Base-by-base conservation (phyloP, 345 rosid species). In the Adansonia digitata region DNA sequence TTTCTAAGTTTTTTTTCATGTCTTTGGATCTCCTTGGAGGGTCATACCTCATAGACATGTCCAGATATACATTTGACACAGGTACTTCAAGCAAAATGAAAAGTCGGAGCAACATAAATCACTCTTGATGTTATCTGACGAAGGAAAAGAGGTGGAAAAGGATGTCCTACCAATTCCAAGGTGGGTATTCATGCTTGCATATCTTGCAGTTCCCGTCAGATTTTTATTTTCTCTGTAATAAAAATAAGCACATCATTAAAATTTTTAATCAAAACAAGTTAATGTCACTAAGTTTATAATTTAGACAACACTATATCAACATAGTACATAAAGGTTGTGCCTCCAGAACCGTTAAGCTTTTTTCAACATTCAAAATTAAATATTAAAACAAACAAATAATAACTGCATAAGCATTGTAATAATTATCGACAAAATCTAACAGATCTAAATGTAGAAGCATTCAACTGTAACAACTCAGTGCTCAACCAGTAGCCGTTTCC, bases 121-220 rank as follows among this genome's bases (percentile, higher is more conserved):
- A n/a, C n/a, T n/a, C n/a, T n/a, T n/a, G n/a, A n/a, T n/a, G n/a
- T 34, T 70, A 34, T 71, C 62, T 52, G 26, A 59, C 61, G 42
- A 57, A 43, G 5, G 4, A 7, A 57, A 20, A 55, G 12, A 11
- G 31, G 17, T 18, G 20, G 68, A 42, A 45, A 7, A 60, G 26
- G 11, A 42, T 43, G 68, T 29, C 69, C 74, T 82, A 95, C 99
- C 99, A 80, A 95, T 95, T 72, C 99, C 99, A 74, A 95, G 92
- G 81, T 95, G 99, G 76, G 99, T 95, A 69, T 93, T 93, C 98
- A 90, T 95, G 90, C 99, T 95, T 43, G 99, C 99, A 88, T 95
- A 95, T 89, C 99, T 90, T 61, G 99, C 98, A 75, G 99, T 95
- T 82, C 99, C 98, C 24, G 98, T 93, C 82, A 95, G 84, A 81